A percentile compares a stretch with the other conserved stretches of the same genome.
phyloP scores from a whole-genome alignment of 2,329 filamentous ascomycete species.

The Pseudofabraea citricarpa region DNA sequence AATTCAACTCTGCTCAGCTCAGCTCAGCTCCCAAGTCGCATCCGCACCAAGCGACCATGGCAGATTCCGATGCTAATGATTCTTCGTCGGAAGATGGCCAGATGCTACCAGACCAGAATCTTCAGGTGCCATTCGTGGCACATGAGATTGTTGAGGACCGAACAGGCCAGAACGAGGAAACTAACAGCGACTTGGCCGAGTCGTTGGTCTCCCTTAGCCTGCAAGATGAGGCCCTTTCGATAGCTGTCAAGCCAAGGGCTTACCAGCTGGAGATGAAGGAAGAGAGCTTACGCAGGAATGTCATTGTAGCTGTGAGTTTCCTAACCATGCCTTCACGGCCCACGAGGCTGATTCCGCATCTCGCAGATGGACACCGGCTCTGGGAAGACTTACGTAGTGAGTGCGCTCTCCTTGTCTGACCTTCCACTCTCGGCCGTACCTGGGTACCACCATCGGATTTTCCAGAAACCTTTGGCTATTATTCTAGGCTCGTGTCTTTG shows the following conservation, averaged over 20 bases:
- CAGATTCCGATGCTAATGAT: too few relatives aligned
- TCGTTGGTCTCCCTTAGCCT: background rate
- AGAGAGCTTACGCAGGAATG: constrained; percentile 61
- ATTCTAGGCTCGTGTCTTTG: too few relatives aligned
- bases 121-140: too few relatives aligned
- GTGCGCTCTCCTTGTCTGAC: too few relatives aligned
- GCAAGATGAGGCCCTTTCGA: background rate
- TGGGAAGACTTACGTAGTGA: constrained; percentile 76
- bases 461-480: too few relatives aligned
- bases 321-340: background rate
- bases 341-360: background rate
- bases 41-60: too few relatives aligned
- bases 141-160: constrained; percentile 8
- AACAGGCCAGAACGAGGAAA: constrained; percentile 1
- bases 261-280: constrained; percentile 77
- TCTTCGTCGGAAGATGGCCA: too few relatives aligned
- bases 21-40: too few relatives aligned
- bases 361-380: constrained; percentile 54
- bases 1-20: too few relatives aligned
- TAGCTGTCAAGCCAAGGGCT: constrained; percentile 17
- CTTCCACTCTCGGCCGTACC: too few relatives aligned
- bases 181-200: background rate
- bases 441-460: too few relatives aligned
- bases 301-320: constrained; percentile 60
- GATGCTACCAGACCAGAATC: too few relatives aligned